Evolutionary conservation across 129 eudicot species (phyloP).

Genomic region (Flaveria robusta): DNA sequence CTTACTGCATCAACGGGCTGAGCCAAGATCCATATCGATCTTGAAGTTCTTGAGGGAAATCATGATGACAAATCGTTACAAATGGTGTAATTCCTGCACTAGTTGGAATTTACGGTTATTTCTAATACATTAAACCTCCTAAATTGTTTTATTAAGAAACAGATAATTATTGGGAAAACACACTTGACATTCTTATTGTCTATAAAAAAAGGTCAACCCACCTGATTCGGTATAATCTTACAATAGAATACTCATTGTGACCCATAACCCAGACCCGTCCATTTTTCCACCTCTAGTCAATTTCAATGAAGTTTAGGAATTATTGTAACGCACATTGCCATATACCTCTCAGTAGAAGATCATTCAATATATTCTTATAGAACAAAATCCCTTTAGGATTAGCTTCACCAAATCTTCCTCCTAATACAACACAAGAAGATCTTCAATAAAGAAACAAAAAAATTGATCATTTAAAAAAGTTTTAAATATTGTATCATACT

Average conservation of each 20-base stretch:
- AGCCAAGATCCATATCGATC: slow-evolving; percentile 82
- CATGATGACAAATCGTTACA: slow-evolving; percentile 75
- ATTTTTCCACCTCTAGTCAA: not conserved
- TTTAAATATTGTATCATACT: slow-evolving; percentile 41
- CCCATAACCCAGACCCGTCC: not conserved
- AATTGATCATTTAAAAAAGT: not conserved
- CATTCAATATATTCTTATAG: slow-evolving; percentile 59
- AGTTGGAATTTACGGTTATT: slow-evolving; percentile 3
- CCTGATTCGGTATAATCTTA: not conserved
- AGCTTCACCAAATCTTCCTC: slow-evolving; percentile 70
- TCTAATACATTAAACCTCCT: not conserved
- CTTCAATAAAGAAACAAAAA: not conserved
- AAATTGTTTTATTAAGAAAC: not conserved
- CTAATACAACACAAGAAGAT: slow-evolving; percentile 37
- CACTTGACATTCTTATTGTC: not conserved
- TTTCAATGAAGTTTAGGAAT: not conserved
- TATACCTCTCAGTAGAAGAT: slow-evolving; percentile 60
- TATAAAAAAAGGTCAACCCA: not conserved
- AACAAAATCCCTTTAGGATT: slow-evolving; percentile 61
- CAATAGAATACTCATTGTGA: not conserved
- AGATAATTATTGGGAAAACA: not conserved
- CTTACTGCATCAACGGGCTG: slow-evolving; percentile 74
- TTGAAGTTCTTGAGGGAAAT: slow-evolving; percentile 74
- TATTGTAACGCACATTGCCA: not conserved
- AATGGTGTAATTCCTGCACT: slow-evolving; percentile 66